A percentile compares a stretch with the other conserved stretches of the same genome.
Evolutionary conservation across 2,329 filamentous ascomycete species (phyloP).

Genomic region (Bipolaris bicolor): DNA sequence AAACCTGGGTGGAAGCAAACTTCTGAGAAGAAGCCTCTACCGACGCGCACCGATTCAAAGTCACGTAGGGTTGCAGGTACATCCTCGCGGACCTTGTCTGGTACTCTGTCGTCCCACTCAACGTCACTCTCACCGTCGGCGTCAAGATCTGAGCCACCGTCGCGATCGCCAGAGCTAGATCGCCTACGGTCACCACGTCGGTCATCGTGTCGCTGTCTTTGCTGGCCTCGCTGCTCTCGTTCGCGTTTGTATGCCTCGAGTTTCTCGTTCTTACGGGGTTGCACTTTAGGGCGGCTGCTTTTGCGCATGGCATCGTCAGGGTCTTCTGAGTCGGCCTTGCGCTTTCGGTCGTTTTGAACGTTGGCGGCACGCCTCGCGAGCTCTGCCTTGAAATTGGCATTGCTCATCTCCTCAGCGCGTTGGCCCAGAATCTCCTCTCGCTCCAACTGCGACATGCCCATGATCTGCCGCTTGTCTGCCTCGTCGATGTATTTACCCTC

Average conservation of each 20-base stretch:
- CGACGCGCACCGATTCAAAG: conserved; percentile 81
- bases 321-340: conserved; percentile 80
- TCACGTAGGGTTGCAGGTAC: conserved; percentile 77
- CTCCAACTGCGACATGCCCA: conserved; percentile 86
- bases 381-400: conserved; percentile 79
- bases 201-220: conserved; percentile 58
- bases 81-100: conserved; percentile 64
- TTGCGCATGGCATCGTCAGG: conserved; percentile 79
- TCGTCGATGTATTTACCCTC: conserved; percentile 78
- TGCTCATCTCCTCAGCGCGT: conserved; percentile 81
- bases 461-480: conserved; percentile 66
- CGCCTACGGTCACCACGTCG: conserved; percentile 55
- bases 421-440: conserved; percentile 90
- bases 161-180: conserved; percentile 50
- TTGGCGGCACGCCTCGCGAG: conserved; percentile 75
- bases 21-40: conserved; percentile 83
- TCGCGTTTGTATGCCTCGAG: conserved; percentile 69
- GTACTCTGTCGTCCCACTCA: conserved; percentile 70
- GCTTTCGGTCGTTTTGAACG: conserved; percentile 68
- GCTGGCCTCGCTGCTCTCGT: conserved; percentile 65
- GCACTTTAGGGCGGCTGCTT: conserved; percentile 58
- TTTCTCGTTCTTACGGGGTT: conserved; percentile 68
- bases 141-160: conserved; percentile 62
- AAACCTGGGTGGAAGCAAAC: conserved; percentile 95
- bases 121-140: conserved; percentile 76